These are phyloP conservation scores for Paracoccidioides brasiliensis DNA, from an alignment of 2,329 filamentous ascomycete species.

Conservation along the genomic window DNA sequence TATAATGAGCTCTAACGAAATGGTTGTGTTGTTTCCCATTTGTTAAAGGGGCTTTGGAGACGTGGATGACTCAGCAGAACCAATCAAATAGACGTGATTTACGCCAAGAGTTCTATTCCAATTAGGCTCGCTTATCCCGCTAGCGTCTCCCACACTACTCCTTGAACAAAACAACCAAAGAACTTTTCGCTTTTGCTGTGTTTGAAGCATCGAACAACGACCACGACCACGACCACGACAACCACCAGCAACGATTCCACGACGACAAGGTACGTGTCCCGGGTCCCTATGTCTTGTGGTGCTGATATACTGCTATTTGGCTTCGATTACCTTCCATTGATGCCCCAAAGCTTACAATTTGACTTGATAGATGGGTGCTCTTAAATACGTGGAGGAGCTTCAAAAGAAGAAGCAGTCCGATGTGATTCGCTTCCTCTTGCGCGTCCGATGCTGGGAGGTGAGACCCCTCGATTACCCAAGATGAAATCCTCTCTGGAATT, in stretches of 20 bases:
- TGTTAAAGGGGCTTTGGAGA: neutral
- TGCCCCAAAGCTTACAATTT: neutral
- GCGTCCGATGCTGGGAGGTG: conserved; percentile 99
- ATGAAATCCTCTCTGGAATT: conserved; percentile 1
- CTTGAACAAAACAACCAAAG: conserved; percentile 7
- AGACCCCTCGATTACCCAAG: conserved; percentile 19
- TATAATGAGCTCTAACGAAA: neutral
- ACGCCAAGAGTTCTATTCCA: conserved; percentile 5
- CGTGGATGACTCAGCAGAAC: neutral
- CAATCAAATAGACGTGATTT: conserved; percentile 9
- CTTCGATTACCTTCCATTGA: neutral
- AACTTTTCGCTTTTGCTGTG: conserved; percentile 13
- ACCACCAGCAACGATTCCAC: conserved; percentile 30
- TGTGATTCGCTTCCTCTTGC: conserved; percentile 99
- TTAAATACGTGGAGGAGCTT: conserved; percentile 99
- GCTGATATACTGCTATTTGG: neutral
- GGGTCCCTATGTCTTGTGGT: neutral
- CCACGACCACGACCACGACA: conserved; percentile 22
- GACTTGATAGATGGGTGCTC: conserved; percentile 74
- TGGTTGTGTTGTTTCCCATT: neutral
- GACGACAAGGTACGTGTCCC: conserved; percentile 32
- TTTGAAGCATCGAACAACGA: conserved; percentile 27
- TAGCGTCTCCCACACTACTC: conserved; percentile 33
- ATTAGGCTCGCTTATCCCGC: conserved; percentile 25
- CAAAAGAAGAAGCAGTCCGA: conserved; percentile 99